These are phyloP conservation scores for Apiospora pterosperma DNA, from an alignment of 2,329 filamentous ascomycete species.

Conservation along the genomic window DNA sequence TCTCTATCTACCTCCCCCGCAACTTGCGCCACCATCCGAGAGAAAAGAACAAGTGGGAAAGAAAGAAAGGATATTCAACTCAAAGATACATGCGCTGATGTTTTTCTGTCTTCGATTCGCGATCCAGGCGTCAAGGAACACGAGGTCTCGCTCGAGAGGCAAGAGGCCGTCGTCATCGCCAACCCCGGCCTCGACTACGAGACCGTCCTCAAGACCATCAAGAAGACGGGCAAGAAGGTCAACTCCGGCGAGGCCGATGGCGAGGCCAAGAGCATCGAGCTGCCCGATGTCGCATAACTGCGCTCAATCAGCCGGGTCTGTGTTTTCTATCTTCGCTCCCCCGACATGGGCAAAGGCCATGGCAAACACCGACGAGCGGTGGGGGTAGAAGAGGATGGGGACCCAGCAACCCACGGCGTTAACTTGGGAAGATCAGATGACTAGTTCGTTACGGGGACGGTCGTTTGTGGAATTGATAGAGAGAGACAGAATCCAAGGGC, in stretches of 20 bases:
- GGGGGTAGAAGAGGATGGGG: neutral
- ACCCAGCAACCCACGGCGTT: neutral
- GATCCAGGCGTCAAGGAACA: conserved; percentile 75
- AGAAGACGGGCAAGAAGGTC: conserved; percentile 93
- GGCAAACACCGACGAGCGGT: neutral
- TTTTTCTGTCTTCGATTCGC: neutral
- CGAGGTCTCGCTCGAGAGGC: conserved; percentile 82
- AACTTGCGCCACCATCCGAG: neutral
- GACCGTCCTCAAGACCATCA: conserved; percentile 80
- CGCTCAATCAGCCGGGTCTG: neutral
- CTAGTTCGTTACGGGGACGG: too few relatives aligned
- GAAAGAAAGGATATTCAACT: neutral
- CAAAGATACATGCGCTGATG: neutral
- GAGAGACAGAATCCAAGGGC: neutral
- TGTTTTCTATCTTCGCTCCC: too few relatives aligned
- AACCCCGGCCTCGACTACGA: conserved; percentile 69
- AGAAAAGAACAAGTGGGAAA: neutral
- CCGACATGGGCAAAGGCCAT: too few relatives aligned
- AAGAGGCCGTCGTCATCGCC: conserved; percentile 76
- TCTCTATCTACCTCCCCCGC: neutral
- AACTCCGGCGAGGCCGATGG: conserved; percentile 74
- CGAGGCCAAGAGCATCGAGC: conserved; percentile 47
- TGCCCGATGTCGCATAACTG: conserved; percentile 21
- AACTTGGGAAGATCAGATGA: neutral
- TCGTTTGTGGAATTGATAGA: neutral